Evolutionary conservation across 1,139 yeast species (phyloP).

Genomic region (Geotrichum siamense): DNA sequence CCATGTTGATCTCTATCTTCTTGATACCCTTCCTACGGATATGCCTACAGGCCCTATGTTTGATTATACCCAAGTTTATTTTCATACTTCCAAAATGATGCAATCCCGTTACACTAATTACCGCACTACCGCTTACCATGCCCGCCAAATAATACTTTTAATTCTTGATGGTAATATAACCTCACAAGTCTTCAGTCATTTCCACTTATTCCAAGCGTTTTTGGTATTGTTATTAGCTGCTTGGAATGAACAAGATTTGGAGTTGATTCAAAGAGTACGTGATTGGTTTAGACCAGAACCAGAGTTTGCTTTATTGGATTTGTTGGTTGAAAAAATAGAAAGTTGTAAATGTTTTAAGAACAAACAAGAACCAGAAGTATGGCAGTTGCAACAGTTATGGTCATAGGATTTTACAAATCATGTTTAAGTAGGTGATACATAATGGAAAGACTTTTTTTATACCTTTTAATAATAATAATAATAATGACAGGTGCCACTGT

Average conservation of each 20-base stretch:
- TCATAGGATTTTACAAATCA: no score
- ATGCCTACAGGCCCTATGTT: background rate
- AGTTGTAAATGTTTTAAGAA: background rate
- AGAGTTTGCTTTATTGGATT: background rate
- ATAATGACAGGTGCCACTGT: no score
- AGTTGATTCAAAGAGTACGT: background rate
- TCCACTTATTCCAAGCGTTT: conserved; percentile 2
- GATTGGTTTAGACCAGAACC: background rate
- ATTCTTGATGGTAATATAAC: background rate
- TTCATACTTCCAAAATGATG: background rate
- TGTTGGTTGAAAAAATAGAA: background rate
- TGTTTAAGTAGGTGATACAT: no score
- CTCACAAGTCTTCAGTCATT: background rate
- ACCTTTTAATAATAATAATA: no score
- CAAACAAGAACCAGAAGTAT: conserved; percentile 1
- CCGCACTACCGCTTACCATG: background rate
- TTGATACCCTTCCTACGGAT: background rate
- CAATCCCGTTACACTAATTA: background rate
- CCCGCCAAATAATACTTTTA: background rate
- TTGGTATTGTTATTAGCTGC: background rate
- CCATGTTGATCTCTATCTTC: background rate
- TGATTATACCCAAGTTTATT: background rate
- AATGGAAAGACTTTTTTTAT: no score
- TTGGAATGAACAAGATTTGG: background rate
- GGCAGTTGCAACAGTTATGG: conserved; percentile 5